Evolutionary conservation across 257 asterid species (phyloP), one percentile per base, ranked within the genome.

Genomic region (Solanum bukasovii): DNA sequence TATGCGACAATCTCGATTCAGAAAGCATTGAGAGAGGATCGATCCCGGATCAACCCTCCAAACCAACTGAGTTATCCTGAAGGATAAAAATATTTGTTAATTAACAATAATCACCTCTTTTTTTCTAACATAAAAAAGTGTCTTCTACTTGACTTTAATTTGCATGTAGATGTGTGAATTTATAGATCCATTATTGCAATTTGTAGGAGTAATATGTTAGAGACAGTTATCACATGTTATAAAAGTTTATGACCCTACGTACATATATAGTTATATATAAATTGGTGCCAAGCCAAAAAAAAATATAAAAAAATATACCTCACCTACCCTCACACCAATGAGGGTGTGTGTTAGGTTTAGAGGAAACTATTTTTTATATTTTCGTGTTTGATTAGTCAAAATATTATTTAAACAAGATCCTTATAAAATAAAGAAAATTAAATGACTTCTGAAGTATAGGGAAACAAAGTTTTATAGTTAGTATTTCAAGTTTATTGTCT

Each of bases 11-110:
- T 52, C 4, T 52, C 9, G 0, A 52, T 1, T 52, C 1, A 52
- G 0, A 52, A 52, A 52, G 0, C 1, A 52, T 52, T 16, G 9
- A 52, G 21, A 0, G 21, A 6, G 21, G 0, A 16, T 52, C 4
- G 0, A 52, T 52, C 4, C 3, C 8, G 3, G 0, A 16, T 52
- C 23, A 16, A 52, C 0, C 61, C 61, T 6, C 3, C 23, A 52
- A 14, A 52, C 0, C 23, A 16, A 5, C 23, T 52, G 0, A 52
- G 21, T 0, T 52, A 52, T 49, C 3, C 20, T 2, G 0, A 52
- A 52, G 1, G 21, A 52, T 0, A 52, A 52, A 52, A 63, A 63
- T 23, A 63, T 9, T 23, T 63, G 1, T 59, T 59, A 59, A 59
- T 61, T 61, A 59, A 20, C 10, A 3, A 59, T 20, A 59, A 4